Evolutionary conservation across 139 green algal species (phyloP).

Genomic region (Coelastrella sp.): DNA sequence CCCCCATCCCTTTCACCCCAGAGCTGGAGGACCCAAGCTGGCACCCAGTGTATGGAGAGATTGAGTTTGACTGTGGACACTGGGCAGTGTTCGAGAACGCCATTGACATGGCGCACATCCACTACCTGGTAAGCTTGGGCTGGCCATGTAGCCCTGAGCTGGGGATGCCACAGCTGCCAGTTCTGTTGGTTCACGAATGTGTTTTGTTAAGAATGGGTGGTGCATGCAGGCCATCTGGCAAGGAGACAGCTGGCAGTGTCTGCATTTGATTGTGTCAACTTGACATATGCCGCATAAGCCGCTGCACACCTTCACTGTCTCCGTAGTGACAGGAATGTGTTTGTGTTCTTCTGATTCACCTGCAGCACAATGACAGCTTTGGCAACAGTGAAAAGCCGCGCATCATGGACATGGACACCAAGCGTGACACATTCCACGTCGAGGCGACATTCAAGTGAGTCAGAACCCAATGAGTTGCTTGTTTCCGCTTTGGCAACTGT

Average conservation of each 20-base stretch:
- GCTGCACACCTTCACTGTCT: not conserved
- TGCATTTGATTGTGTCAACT: not conserved
- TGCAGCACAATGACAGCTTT: conserved; percentile 75
- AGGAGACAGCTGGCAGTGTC: not conserved
- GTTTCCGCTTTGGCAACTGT: too few relatives aligned
- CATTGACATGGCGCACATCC: conserved; percentile 93
- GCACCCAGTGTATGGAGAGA: conserved; percentile 76
- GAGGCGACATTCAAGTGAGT: conserved; percentile 54
- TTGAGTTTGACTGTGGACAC: conserved; percentile 68
- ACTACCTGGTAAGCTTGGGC: conserved; percentile 71
- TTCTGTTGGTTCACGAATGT: too few relatives aligned
- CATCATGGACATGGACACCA: conserved; percentile 79
- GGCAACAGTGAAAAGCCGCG: conserved; percentile 75
- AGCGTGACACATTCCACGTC: conserved; percentile 55
- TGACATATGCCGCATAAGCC: too few relatives aligned
- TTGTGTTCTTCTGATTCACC: not conserved
- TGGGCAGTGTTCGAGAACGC: conserved; percentile 91
- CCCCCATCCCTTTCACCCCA: conserved; percentile 76
- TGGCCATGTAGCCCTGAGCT: not conserved
- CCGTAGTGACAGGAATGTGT: not conserved
- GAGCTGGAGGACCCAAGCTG: conserved; percentile 84
- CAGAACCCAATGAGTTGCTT: not conserved
- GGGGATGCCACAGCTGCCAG: too few relatives aligned
- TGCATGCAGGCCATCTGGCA: too few relatives aligned
- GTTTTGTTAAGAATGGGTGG: too few relatives aligned